Conservation (phyloP, 345 rosid genomes). For the Citrus maxima region DNA sequence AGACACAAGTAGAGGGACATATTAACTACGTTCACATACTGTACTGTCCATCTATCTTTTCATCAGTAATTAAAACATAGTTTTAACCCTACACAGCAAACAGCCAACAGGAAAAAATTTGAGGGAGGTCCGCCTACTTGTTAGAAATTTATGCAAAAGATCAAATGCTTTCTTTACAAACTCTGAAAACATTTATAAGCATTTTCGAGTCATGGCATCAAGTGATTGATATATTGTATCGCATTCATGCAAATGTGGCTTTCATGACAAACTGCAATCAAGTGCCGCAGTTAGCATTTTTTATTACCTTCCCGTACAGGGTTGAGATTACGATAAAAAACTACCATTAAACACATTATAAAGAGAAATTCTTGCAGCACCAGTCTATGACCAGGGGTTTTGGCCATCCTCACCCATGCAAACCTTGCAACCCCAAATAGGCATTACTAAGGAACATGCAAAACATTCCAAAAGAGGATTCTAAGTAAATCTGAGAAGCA, state of each 20-base stretch:
- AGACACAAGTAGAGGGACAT: neutral
- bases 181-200: neutral
- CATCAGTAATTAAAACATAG: neutral
- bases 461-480: neutral
- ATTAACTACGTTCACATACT: neutral
- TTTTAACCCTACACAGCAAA: no score
- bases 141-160: neutral
- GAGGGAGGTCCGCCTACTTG: neutral
- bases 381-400: neutral
- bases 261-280: neutral
- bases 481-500: neutral
- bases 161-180: neutral
- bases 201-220: neutral
- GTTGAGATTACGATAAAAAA: neutral
- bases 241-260: neutral
- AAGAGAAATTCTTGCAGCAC: neutral
- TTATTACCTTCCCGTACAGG: neutral
- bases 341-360: neutral
- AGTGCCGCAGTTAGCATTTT: neutral
- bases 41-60: neutral
- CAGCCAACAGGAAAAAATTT: neutral
- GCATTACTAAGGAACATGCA: neutral
- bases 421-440: neutral
- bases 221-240: neutral
- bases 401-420: no score